Base-by-base conservation (phyloP, 176 grass and related monocot genomes). In the Tuctoria greenei region DNA sequence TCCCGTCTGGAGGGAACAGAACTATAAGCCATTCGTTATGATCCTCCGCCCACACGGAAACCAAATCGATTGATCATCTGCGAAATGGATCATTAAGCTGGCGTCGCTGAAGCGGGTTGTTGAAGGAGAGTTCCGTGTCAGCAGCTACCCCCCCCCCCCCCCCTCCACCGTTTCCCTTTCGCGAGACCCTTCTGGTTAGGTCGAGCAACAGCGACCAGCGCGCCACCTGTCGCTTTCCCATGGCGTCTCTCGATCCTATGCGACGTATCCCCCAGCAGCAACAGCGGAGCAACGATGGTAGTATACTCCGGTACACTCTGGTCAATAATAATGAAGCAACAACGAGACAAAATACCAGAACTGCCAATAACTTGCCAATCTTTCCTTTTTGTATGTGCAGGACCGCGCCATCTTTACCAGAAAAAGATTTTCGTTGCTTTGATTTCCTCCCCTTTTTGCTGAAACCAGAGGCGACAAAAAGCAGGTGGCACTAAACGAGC, bases 91-190 rank as follows among this genome's bases (percentile, higher is more conserved):
- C 10, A 26, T 34, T 10, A 44, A 37, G 36, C 26, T 1, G 20
- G 35, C 12, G 66, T 61, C 2, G 82, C 43, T n/a, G 21, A 21
- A 17, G 41, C 9, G 4, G 71, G 73, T 62, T 9, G 83, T 35
- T 75, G 70, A 10, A 20, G 18, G 67, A 61, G 70, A 61, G 70
- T 52, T 61, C 76, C 62, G 26, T 68, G 63, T 4, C 36, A 67
- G 14, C 36, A 67, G 14, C 76, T 56, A 38, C 17, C 7, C 11
- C 3, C 5, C 5, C 0, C 0, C 0, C 13, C 36, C 17, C 7
- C 11, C 3, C 5, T 10, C 0, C 0, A 1, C 13, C 36, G 9
- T 0, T 24, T 1, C 0, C 1, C 11, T 10, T 20, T 5, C 8
- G 11, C 11, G 13, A 10, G 13, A 10, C 8, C 16, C 4, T 31